A percentile compares a stretch with the other conserved stretches of the same genome.
phyloP scores from a whole-genome alignment of 306 rosid species.

The Cucurbita ficifolia region DNA sequence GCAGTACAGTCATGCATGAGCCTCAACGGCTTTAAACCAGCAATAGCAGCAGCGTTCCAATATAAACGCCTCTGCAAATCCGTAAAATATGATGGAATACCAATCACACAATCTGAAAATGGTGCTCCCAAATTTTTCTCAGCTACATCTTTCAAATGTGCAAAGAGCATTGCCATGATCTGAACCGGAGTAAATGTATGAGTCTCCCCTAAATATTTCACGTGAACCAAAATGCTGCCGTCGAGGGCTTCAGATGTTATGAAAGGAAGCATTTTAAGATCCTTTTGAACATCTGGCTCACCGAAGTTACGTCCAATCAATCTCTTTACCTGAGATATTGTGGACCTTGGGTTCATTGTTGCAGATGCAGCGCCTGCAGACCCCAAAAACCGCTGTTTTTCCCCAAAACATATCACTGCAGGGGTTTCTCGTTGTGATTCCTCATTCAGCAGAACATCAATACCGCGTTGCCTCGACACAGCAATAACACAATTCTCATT shows the following conservation, averaged over 20 bases:
- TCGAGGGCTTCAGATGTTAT: conserved; percentile 54
- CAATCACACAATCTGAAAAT: conserved; percentile 72
- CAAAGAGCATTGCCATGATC: conserved; percentile 77
- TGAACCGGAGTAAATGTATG: conserved; percentile 70
- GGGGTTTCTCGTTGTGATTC: conserved; percentile 94
- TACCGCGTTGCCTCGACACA: conserved; percentile 80
- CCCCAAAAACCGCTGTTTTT: conserved; percentile 93
- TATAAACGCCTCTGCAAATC: conserved; percentile 80
- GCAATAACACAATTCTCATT: conserved; percentile 90
- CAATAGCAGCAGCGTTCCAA: conserved; percentile 68
- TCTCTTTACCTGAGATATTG: conserved; percentile 83
- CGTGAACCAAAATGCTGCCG: conserved; percentile 70
- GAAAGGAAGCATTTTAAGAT: conserved; percentile 52
- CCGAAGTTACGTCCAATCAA: conserved; percentile 51
- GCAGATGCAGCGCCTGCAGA: conserved; percentile 88
- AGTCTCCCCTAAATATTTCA: conserved; percentile 38
- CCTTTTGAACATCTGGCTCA: conserved; percentile 43
- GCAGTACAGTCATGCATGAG: conserved; percentile 94
- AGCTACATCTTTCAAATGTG: conserved; percentile 58
- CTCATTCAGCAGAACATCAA: conserved; percentile 77
- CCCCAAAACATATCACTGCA: conserved; percentile 67
- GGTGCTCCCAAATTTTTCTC: conserved; percentile 52
- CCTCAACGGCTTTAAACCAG: conserved; percentile 76
- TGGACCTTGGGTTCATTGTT: conserved; percentile 69
- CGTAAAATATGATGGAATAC: conserved; percentile 72